Percentiles rank a stretch among this genome's conserved stretches.
Evolutionary conservation across 805 yeast species (phyloP).

Genomic region (Maudiozyma bulderi): DNA sequence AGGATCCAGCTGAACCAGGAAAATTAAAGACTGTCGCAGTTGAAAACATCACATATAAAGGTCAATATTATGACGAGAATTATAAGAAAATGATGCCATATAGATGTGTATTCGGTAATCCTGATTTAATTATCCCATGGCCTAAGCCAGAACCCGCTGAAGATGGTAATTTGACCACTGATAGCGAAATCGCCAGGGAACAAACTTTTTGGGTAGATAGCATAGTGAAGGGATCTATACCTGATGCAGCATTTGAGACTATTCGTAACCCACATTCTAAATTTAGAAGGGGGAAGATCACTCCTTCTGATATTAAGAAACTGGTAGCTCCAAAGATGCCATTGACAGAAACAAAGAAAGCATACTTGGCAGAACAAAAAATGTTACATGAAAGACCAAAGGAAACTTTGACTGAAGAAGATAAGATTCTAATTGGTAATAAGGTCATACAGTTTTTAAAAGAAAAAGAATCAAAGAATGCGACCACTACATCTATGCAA

Average conservation of each 20-base stretch:
- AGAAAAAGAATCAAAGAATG: slow-evolving; percentile 12
- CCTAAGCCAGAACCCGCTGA: slow-evolving; percentile 56
- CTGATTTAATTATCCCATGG: slow-evolving; percentile 75
- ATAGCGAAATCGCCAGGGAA: slow-evolving; percentile 47
- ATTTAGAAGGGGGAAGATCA: slow-evolving; percentile 52
- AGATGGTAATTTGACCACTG: slow-evolving; percentile 53
- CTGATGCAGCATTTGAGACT: slow-evolving; percentile 52
- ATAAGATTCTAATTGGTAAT: slow-evolving; percentile 36
- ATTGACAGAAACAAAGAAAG: slow-evolving; percentile 49
- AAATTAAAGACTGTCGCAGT: slow-evolving; percentile 65
- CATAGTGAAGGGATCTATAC: slow-evolving; percentile 58
- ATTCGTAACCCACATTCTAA: slow-evolving; percentile 72
- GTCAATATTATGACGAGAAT: slow-evolving; percentile 62
- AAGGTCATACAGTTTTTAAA: slow-evolving; percentile 30
- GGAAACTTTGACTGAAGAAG: slow-evolving; percentile 34
- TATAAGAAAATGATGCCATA: slow-evolving; percentile 66
- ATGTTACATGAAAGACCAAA: slow-evolving; percentile 33
- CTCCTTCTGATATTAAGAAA: slow-evolving; percentile 51
- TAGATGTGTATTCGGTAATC: slow-evolving; percentile 64
- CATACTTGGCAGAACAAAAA: slow-evolving; percentile 46
- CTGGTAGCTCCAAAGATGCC: slow-evolving; percentile 74
- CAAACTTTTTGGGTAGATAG: slow-evolving; percentile 69
- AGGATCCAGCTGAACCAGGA: slow-evolving; percentile 49
- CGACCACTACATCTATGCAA: neutral
- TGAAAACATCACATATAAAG: slow-evolving; percentile 57